phyloP scores from a whole-genome alignment of 345 rosid species.

The Eucalyptus marginata region DNA sequence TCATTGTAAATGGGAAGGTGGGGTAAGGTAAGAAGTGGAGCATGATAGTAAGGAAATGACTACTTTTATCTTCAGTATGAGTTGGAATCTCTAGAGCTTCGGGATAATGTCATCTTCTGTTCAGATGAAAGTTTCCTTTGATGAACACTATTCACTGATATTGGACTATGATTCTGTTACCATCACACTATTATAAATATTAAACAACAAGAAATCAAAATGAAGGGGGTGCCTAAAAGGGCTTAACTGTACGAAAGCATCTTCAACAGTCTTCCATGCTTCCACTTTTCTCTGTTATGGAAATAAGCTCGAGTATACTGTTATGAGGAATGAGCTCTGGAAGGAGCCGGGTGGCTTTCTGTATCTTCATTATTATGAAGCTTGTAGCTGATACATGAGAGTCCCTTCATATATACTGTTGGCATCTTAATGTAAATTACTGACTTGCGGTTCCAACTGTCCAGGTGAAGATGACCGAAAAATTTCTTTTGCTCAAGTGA shows the following conservation, averaged over 20 bases:
- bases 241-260: neutral
- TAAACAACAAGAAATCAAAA: neutral
- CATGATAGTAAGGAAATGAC: neutral
- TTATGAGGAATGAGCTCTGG: neutral
- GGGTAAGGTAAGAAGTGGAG: neutral
- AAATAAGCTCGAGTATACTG: neutral
- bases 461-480: constrained; percentile 72
- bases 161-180: neutral
- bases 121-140: neutral
- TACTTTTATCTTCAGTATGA: neutral
- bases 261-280: neutral
- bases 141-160: neutral
- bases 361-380: neutral
- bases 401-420: neutral
- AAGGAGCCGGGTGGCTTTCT: neutral
- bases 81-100: neutral
- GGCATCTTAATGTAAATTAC: neutral
- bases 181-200: neutral
- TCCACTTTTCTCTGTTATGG: neutral
- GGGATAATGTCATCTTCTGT: neutral
- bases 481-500: constrained; percentile 56
- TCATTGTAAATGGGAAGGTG: neutral
- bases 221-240: neutral
- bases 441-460: neutral
- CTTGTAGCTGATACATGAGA: neutral